Base-by-base conservation (phyloP, 2,329 filamentous ascomycete species). In the Hypomyces perniciosus region DNA sequence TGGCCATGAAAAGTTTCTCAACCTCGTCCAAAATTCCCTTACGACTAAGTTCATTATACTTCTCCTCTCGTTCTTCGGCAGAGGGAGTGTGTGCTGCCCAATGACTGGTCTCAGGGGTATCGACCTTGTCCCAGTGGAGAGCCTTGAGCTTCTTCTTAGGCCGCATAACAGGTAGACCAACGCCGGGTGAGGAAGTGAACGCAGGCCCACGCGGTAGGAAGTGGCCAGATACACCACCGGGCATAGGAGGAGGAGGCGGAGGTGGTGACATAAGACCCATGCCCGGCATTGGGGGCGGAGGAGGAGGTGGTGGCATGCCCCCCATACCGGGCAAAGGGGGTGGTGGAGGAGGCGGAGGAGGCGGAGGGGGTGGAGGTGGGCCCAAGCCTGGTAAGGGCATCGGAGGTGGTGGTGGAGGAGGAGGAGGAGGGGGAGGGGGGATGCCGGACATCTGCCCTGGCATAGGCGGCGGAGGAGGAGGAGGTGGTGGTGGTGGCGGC, bases 131-230 rank as follows among this genome's bases (percentile, higher is more conserved):
- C 92, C 93, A 97, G 73, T 99, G 93, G 59, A 99, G 79, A 53
- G 92, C 92, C 82, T 99, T 99, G 69, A 99, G 89, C 78, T 97
- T 99, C 83, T 96, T 97, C 81, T 96, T 97, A 26, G 93, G 90
- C 60, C 92, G 79, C 47, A 90, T 88, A 54, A 90, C 87, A 34
- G 89, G 85, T 61, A 95, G 72, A 40, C 85, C 83, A 59, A 89
- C 76, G 6, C 81, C 79, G 26, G 70, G 62, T 8, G 82, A 72
- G 10, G 77, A 64, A 20, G 74, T 71, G 54, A 80, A 79, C 51
- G 75, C 74, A 31, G 78, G 75, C 57, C 81, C 76, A 57, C 85
- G 80, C 44, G 84, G 78, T 55, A 96, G 71, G 72, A 87, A 96
- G 56, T 89, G 85, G 6, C 88, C 88, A 50, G 86, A 84, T 56